These are phyloP conservation scores for Tritrichomonas musculus DNA, from an alignment of 208 protist genomes.

Conservation along the genomic window DNA sequence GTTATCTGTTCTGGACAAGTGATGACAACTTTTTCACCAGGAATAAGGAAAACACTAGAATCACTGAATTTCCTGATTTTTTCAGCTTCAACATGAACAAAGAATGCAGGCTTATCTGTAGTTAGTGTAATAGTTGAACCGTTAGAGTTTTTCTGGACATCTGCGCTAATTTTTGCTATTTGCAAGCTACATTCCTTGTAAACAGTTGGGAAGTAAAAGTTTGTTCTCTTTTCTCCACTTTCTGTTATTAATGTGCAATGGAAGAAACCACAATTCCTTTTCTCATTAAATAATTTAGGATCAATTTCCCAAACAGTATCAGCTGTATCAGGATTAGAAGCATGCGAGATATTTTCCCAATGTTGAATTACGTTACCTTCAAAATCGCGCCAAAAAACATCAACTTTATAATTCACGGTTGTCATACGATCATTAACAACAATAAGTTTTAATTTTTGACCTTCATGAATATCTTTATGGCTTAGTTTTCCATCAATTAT, in stretches of 20 bases:
- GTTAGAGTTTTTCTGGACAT: background rate
- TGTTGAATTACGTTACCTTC: background rate
- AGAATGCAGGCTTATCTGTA: constrained; percentile 11
- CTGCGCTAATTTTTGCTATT: background rate
- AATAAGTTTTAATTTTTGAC: too few species aligned
- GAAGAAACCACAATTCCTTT: background rate
- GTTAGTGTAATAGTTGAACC: background rate
- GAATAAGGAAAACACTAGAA: background rate
- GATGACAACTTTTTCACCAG: background rate
- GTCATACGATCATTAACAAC: background rate
- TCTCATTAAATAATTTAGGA: too few species aligned
- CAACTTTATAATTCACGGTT: background rate
- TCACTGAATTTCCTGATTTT: background rate
- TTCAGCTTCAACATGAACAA: background rate
- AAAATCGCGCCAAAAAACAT: background rate
- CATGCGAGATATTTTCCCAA: background rate
- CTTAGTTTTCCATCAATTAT: too few species aligned
- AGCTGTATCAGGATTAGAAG: background rate
- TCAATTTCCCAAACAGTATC: background rate
- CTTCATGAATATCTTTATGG: too few species aligned
- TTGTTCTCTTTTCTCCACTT: background rate
- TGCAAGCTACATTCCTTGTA: background rate
- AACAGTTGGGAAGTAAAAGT: background rate
- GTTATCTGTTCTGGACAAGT: background rate
- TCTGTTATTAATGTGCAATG: background rate